These are phyloP conservation scores for Pseudogymnoascus sp. DNA, from an alignment of 2,329 filamentous ascomycete genomes.

Conservation along the genomic window DNA sequence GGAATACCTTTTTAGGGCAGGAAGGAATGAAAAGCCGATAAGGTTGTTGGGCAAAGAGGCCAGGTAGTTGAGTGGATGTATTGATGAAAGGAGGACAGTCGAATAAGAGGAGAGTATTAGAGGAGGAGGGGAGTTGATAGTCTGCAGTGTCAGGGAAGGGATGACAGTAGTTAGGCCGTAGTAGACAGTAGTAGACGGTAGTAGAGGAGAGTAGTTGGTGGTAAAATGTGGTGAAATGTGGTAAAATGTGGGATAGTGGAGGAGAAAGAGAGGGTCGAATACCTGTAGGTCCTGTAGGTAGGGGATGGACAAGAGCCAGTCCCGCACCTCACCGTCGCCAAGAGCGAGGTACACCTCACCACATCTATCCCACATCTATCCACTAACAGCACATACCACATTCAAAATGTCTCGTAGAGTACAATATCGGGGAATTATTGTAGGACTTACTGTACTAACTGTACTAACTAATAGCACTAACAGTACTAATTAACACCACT, in stretches of 20 bases:
- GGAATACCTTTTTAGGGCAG: neutral
- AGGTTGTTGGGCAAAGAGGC: conserved; percentile 4
- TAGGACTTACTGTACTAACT: neutral
- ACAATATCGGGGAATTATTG: too few relatives aligned
- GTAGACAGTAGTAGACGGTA: neutral
- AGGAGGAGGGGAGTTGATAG: neutral
- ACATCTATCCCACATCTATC: neutral
- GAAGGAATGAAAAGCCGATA: conserved; percentile 3
- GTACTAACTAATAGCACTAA: neutral
- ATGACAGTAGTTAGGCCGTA: neutral
- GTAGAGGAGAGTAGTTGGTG: neutral
- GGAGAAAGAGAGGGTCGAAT: neutral
- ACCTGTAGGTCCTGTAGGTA: neutral
- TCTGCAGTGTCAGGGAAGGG: neutral
- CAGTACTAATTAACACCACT: neutral
- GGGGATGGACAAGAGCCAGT: neutral
- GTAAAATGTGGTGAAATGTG: too few relatives aligned
- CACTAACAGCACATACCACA: conserved; percentile 4
- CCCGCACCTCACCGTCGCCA: neutral
- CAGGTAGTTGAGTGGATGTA: conserved; percentile 5
- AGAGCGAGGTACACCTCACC: neutral
- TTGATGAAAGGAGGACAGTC: neutral
- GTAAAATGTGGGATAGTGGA: neutral
- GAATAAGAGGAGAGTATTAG: neutral
- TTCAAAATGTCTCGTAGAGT: neutral